A percentile compares a stretch with the other conserved stretches of the same genome.
Conservation (phyloP, 352 stramenopile species). For the Pythium dissotocum region DNA sequence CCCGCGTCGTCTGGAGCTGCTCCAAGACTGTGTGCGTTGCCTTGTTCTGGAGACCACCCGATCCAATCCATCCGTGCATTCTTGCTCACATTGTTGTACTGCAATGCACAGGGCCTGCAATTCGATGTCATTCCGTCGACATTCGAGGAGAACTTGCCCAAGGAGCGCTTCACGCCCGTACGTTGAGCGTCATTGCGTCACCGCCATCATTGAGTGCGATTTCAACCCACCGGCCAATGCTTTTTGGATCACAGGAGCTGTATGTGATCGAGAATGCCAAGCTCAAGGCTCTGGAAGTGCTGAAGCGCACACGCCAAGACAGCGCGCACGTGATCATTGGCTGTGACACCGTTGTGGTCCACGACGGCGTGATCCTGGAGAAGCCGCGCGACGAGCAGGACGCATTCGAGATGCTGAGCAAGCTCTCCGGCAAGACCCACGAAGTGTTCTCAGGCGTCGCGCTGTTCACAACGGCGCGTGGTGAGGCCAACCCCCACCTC, state of each 20-base stretch:
- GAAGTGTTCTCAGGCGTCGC: constrained; percentile 90
- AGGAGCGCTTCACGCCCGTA: constrained; percentile 44
- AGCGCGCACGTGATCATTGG: constrained; percentile 62
- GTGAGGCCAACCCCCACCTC: constrained; percentile 49
- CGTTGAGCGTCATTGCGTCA: too few relatives aligned
- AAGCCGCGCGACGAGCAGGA: constrained; percentile 85
- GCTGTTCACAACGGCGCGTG: constrained; percentile 53
- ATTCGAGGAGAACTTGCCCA: constrained; percentile 83
- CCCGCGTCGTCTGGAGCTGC: constrained; percentile 68
- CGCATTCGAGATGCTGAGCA: constrained; percentile 77
- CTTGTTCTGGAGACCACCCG: background rate
- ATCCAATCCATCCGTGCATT: background rate
- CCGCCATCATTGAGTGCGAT: too few relatives aligned
- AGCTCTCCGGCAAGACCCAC: constrained; percentile 70
- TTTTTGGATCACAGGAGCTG: constrained; percentile 33
- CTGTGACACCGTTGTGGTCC: constrained; percentile 89
- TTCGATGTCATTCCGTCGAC: constrained; percentile 82
- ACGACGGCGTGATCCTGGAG: constrained; percentile 85
- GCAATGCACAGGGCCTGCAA: constrained; percentile 43
- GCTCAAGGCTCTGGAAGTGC: constrained; percentile 77
- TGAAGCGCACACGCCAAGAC: constrained; percentile 37
- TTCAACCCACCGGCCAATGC: too few relatives aligned
- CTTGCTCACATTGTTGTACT: background rate
- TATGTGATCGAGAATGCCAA: constrained; percentile 83
- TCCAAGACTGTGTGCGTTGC: constrained; percentile 64